Base-by-base conservation (phyloP, 768 basidiomycete species). In the Russula compacta region DNA sequence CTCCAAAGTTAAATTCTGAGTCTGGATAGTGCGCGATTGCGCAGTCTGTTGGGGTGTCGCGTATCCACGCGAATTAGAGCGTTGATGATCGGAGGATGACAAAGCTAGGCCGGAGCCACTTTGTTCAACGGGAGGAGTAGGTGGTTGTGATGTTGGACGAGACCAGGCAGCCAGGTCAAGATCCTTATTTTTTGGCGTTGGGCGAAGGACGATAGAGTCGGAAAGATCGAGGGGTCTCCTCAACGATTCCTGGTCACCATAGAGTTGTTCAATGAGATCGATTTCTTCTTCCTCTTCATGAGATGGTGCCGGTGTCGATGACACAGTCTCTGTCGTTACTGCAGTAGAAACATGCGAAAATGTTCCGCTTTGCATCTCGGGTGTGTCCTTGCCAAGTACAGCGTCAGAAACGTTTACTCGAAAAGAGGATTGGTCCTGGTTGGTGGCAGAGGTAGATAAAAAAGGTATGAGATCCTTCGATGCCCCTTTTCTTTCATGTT, bases 201-300 rank as follows among this genome's bases (percentile, higher is more conserved):
- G 82, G 5, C 89, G 92, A 44, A 95, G 75, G 19, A 94, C 82
- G 61, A 95, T 86, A 0, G 89, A 85, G 63, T 94, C 92, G 11
- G 89, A 84, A 15, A 98, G 74, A 70, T 95, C 87, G n/a, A 86
- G 80, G 44, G 83, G 73, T 50, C 79, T 77, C 54, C 84, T 82
- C 17, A 95, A 77, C 2, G 86, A 84, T 62, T 87, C 80, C 53
- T 87, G 83, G 39, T 81, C 73, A 14, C 95, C 95, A 65, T 93
- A 98, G 0, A 98, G 75, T 71, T 99, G 97, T 70, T 99, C 97
- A 4, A 98, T 92, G 6, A 99, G 79, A 72, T 99, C 97, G 66
- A 99, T 86, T 74, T 99, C 95, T 73, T 95, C 93, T 32, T 89
- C 84, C 12, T 84, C 83, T 51, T 71, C 67, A 15, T 60, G 43